Percentiles rank a stretch among this genome's conserved stretches.
These are phyloP conservation scores for Ophiostoma tasmaniense DNA, from an alignment of 2,329 filamentous ascomycete species.

Conservation along the genomic window DNA sequence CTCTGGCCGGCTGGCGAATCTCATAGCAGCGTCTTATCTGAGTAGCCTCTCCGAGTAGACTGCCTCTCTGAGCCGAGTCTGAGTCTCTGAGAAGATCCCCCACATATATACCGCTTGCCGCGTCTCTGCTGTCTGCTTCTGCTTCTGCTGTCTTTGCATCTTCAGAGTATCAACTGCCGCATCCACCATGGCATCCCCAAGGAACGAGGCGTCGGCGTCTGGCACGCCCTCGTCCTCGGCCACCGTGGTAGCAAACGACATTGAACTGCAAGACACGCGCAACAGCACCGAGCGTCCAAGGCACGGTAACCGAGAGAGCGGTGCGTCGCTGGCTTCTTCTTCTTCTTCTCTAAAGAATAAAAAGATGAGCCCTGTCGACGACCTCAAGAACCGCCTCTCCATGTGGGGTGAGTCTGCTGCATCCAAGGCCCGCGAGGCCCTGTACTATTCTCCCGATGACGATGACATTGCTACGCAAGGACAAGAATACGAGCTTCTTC, in stretches of 20 bases:
- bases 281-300: slow-evolving; percentile 23
- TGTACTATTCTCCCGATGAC: slow-evolving; percentile 27
- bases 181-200: slow-evolving; percentile 20
- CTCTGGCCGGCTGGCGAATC: background rate
- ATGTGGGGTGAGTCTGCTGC: slow-evolving; percentile 35
- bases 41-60: background rate
- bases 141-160: background rate
- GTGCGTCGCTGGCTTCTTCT: background rate
- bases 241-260: slow-evolving; percentile 20
- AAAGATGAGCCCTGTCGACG: slow-evolving; percentile 24
- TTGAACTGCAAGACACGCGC: slow-evolving; percentile 25
- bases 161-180: background rate
- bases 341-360: slow-evolving; percentile 1
- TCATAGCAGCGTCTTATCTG: background rate
- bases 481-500: slow-evolving; percentile 48
- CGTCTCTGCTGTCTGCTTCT: background rate
- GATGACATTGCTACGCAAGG: slow-evolving; percentile 27
- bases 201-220: slow-evolving; percentile 25
- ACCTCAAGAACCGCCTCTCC: slow-evolving; percentile 32
- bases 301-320: slow-evolving; percentile 20
- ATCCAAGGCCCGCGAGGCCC: slow-evolving; percentile 18
- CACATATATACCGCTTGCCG: background rate
- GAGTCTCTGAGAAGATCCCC: background rate
- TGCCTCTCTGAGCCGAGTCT: too few species aligned
- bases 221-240: slow-evolving; percentile 8